Evolutionary conservation across 352 stramenopile species (phyloP), one percentile per base, ranked within the genome.

Genomic region (Phytophthora vignae): DNA sequence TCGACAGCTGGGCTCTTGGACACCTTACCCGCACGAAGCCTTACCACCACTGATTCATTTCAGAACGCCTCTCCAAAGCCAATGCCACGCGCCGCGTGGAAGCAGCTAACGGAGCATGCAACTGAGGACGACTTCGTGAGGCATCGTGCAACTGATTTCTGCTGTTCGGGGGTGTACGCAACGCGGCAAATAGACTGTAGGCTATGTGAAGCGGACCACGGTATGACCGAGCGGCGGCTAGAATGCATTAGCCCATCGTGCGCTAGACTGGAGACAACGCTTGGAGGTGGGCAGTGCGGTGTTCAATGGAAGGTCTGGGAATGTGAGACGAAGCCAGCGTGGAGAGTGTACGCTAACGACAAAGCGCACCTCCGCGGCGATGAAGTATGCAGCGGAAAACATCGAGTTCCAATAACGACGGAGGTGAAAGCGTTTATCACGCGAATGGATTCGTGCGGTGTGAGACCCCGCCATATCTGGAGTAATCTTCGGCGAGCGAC

Each of bases 141-240:
- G 48, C 46, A 66, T 49, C 48, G 48, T 15, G 48, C 48, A 2
- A 6, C 15, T 1, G 48, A 22, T 4, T 50, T 58, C 19, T 66
- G 59, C 59, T 66, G 31, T n/a, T 66, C 59, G 2, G 59, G 27
- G 12, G 33, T 40, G n/a, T 66, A 66, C 19, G 59, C 50, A 14
- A 42, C 22, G 9, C 59, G 31, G 9, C 17, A 36, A 1, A 25
- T 64, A 10, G 21, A 66, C 42, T 66, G 48, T 27, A 36, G 38
- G 29, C 40, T 58, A 19, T 66, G 59, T 21, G 1, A 10, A 12
- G 59, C n/a, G 27, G 48, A 66, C 7, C 46, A 66, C 48, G 10
- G 8, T 11, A 58, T 66, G 48, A 40, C 46, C 2, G 44, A 56
- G 27, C 22, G 40, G 11, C 21, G 40, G 12, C 48, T 61, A 9